These are phyloP conservation scores for Taphrina flavorubra DNA, from an alignment of 1,139 yeast species.

Conservation along the genomic window DNA sequence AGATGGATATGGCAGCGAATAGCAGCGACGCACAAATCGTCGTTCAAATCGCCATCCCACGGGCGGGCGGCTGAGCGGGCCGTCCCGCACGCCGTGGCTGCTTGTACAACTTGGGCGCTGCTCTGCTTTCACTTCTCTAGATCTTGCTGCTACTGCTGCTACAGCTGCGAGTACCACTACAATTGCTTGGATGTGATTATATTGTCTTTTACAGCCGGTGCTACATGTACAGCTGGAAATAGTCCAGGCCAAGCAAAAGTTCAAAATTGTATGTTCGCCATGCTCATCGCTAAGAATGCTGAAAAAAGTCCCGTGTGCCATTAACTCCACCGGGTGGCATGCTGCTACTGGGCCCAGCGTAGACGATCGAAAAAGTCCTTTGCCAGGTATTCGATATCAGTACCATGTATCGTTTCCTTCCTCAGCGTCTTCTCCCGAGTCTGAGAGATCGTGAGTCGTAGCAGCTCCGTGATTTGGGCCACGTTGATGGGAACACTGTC, in stretches of 20 bases:
- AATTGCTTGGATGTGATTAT: neutral
- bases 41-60: neutral
- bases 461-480: conserved; percentile 29
- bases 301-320: no score
- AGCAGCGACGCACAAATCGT: neutral
- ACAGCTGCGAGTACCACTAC: no score
- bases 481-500: conserved; percentile 16
- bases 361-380: conserved; percentile 34
- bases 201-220: neutral
- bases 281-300: conserved; percentile 6
- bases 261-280: neutral
- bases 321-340: neutral
- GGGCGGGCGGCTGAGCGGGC: neutral
- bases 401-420: conserved; percentile 8
- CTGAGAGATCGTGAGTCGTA: conserved; percentile 24
- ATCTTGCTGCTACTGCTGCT: no score
- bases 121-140: no score
- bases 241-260: no score
- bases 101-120: no score
- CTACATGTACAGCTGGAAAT: neutral
- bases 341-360: conserved; percentile 22
- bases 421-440: conserved; percentile 38
- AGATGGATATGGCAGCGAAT: neutral
- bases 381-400: conserved; percentile 24
- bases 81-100: neutral